Base-by-base conservation (phyloP, 164 flowering plant genomes). In the Umbilicus rupestris region DNA sequence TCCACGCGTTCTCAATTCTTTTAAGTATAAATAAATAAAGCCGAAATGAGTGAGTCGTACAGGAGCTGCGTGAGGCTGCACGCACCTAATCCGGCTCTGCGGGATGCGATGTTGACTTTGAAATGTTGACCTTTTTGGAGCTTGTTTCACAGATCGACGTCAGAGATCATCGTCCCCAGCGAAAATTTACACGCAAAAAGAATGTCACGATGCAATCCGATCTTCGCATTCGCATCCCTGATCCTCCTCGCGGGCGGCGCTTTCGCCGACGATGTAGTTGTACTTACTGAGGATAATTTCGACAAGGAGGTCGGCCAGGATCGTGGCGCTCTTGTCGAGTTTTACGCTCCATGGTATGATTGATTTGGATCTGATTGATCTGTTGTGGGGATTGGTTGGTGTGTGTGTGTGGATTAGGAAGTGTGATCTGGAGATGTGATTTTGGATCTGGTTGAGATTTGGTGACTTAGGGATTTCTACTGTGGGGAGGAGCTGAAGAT, bases 301-400 rank as follows among this genome's bases (percentile, higher is more conserved):
- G 87, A 87, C 68, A 76, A 81, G 64, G 89, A 91, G 75, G 89
- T 94, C 73, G 97, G 99, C 47, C 83, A 89, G 73, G 92, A 89
- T 72, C 84, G 85, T 24, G 94, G 82, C 58, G 96, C 97, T 72
- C 95, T 93, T 63, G 95, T 93, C 64, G 96, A 94, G 77, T 94
- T 94, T 72, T 94, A 94, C 69, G 99, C 97, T 59, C 97, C 99
- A 31, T 94, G 99, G 99, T 94, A 63, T 47, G 16, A 52, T 52
- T 24, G 59, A 26, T 24, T 52, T 6, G 12, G 11, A n/a, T 41
- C 16, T 41, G 44, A 12, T 49, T 22, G 55, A 49, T 20, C 55
- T 49, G 5, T 5, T 49, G 26, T 49, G 12, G 12, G 44, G 30
- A 24, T 52, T 26, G 16, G 59, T 52, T 52, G 31, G 20, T 52